Evolutionary conservation across 2,329 filamentous ascomycete genomes (phyloP).

Genomic region (Ophiostoma sp.): DNA sequence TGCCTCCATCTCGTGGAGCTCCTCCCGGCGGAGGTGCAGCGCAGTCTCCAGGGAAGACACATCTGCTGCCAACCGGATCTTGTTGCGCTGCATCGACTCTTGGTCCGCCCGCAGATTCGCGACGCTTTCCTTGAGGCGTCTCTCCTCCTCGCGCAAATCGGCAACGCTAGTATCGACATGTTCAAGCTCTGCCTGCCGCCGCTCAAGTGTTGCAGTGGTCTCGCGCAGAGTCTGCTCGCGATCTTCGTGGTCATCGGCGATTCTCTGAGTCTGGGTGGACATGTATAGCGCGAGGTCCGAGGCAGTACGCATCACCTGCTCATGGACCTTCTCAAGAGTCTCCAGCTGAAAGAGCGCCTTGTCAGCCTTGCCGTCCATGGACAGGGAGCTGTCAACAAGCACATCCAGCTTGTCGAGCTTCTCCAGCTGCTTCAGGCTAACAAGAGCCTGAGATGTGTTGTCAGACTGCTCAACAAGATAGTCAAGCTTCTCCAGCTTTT

Average conservation of each 20-base stretch:
- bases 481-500: constrained; percentile 45
- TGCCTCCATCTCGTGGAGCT: constrained; percentile 83
- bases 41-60: constrained; percentile 89
- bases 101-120: constrained; percentile 60
- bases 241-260: constrained; percentile 70
- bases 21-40: constrained; percentile 79
- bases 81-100: constrained; percentile 71
- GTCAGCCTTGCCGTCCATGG: constrained; percentile 42
- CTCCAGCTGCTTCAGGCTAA: constrained; percentile 27
- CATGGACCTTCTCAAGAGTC: constrained; percentile 81
- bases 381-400: constrained; percentile 57
- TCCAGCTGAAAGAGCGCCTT: constrained; percentile 71
- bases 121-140: constrained; percentile 52
- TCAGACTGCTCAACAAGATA: constrained; percentile 30
- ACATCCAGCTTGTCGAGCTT: constrained; percentile 55
- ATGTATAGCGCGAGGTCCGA: constrained; percentile 80
- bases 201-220: constrained; percentile 73
- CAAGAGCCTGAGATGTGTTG: neutral
- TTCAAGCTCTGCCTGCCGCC: constrained; percentile 61
- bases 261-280: constrained; percentile 66
- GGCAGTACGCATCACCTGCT: constrained; percentile 78
- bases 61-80: constrained; percentile 73
- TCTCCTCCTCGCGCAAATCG: constrained; percentile 45
- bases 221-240: constrained; percentile 76
- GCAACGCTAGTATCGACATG: constrained; percentile 54